Evolutionary conservation across 2,329 filamentous ascomycete species (phyloP), one percentile per base, ranked within the genome.

Genomic region (Neophaeococcomyces aloes): DNA sequence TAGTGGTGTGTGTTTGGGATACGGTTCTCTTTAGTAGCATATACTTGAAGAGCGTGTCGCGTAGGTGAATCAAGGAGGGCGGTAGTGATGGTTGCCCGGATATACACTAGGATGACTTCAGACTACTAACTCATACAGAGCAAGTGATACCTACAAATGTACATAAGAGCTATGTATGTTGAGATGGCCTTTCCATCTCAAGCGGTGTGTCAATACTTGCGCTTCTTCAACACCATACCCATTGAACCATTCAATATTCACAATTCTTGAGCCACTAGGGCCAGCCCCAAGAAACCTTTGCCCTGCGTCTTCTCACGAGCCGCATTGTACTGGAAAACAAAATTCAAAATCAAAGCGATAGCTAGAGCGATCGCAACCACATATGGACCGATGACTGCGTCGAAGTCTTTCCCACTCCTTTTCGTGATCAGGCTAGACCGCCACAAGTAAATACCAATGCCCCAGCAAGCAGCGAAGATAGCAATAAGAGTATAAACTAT

Each of bases 361-460:
- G 85, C 81, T 59, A 98, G 62, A 3, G 87, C 84, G 29, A 82
- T 64, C 57, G 85, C 91, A 33, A 96, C 81, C 7, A 93, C 72
- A 44, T 95, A 65, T 1, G 91, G 91, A 0, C 91, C 91, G 47
- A 86, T 64, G 57, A 89, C 69, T 55, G 87, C 91, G 62, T 98
- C 89, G 63, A 98, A 93, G 56, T 96, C 88, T 62, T 83, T 89
- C 7, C 86, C 87, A 57, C 86, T 94, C 51, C 91, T 72, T 61
- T 86, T 78, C 30, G 82, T 63, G 58, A 98, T 98, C 72, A 96
- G 79, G 42, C 69, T 74, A 47, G 81, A 75, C 27, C 91, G 74
- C 59, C 74, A 76, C 57, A 81, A 78, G 58, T 93, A 83, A 69
- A 94, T 84, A 47, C 70, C 76, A 63, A 86, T 94, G 2, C 91